Evolutionary conservation across 257 asterid species (phyloP).

Genomic region (Osmanthus fragrans): DNA sequence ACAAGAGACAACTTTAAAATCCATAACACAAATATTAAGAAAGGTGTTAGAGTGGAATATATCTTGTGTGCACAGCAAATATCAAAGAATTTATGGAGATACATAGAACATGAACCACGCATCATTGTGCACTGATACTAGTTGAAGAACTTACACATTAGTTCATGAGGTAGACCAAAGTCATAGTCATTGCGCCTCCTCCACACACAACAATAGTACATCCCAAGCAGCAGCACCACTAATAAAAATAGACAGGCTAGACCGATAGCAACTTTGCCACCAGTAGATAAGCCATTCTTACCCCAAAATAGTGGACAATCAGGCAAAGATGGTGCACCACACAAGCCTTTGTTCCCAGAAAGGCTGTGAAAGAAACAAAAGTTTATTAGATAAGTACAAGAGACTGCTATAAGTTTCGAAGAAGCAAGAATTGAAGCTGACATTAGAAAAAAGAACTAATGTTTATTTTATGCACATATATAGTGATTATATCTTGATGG

Average conservation of each 20-base stretch:
- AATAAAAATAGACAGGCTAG: conserved; percentile 54
- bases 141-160: conserved; percentile 57
- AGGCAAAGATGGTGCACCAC: conserved; percentile 85
- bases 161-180: conserved; percentile 78
- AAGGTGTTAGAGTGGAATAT: not conserved
- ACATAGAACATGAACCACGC: not conserved
- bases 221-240: conserved; percentile 40
- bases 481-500: not conserved
- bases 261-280: conserved; percentile 73
- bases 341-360: conserved; percentile 79
- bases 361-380: conserved; percentile 49
- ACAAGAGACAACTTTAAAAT: not conserved
- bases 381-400: not conserved
- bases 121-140: not conserved
- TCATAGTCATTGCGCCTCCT: conserved; percentile 74
- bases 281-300: conserved; percentile 70
- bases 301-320: conserved; percentile 86
- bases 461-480: not conserved
- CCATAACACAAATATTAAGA: not conserved
- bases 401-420: not conserved
- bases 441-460: not conserved
- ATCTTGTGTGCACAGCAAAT: not conserved
- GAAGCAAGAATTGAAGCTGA: not conserved
- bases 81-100: not conserved
- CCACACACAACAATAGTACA: conserved; percentile 47